phyloP scores from a whole-genome alignment of 1,139 yeast species.

The Blastobotrys illinoisensis region DNA sequence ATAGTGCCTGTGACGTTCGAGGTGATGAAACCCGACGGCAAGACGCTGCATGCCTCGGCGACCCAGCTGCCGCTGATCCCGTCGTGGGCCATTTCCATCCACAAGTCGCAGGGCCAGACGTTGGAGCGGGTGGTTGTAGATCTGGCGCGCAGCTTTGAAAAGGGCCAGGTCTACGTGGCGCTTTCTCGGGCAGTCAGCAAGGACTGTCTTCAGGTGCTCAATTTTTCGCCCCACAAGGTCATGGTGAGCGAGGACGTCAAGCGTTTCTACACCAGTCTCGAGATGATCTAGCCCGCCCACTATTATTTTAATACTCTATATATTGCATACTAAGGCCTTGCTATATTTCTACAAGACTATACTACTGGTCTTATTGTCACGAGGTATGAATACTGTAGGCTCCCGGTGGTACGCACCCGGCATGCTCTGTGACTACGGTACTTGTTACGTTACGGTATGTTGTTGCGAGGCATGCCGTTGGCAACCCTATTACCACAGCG shows the following conservation, averaged over 20 bases:
- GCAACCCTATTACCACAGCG: too few relatives aligned
- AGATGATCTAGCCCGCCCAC: background rate
- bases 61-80: conserved; percentile 66
- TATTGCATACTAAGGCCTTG: too few relatives aligned
- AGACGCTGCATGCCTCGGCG: conserved; percentile 70
- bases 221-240: conserved; percentile 61
- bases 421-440: too few relatives aligned
- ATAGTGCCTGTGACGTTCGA: conserved; percentile 62
- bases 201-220: conserved; percentile 65
- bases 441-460: too few relatives aligned
- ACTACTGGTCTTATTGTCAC: too few relatives aligned
- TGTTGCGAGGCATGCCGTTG: too few relatives aligned
- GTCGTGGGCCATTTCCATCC: conserved; percentile 89
- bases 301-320: too few relatives aligned
- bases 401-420: too few relatives aligned
- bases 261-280: conserved; percentile 52
- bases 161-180: conserved; percentile 88
- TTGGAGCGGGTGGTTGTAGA: conserved; percentile 73
- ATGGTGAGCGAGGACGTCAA: conserved; percentile 62
- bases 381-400: too few relatives aligned
- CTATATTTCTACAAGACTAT: too few relatives aligned
- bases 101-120: conserved; percentile 91
- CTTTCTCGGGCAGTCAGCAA: conserved; percentile 79
- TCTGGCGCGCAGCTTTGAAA: conserved; percentile 64
- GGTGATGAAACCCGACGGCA: conserved; percentile 81